Conservation (phyloP, 768 basidiomycete genomes). For the Rhizopogon vulgaris region DNA sequence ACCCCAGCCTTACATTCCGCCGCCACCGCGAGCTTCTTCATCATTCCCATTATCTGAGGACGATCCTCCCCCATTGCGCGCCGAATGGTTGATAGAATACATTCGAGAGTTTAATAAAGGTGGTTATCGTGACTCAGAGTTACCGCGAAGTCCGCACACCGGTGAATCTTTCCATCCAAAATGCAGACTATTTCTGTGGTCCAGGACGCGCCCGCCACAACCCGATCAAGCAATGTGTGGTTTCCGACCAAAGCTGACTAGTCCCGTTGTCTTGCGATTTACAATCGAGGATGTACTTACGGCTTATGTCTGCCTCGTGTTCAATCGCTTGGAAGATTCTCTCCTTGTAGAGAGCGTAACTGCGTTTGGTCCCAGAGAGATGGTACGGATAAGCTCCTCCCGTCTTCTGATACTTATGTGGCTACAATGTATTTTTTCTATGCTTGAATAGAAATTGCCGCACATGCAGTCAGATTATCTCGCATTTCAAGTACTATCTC, state of each 20-base stretch:
- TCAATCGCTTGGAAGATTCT: constrained; percentile 27
- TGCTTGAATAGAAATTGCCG: constrained; percentile 45
- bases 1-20: constrained; percentile 49
- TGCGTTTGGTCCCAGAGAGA: constrained; percentile 72
- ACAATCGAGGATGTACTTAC: constrained; percentile 59
- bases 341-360: constrained; percentile 57
- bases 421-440: neutral
- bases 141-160: neutral
- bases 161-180: constrained; percentile 3
- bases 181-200: constrained; percentile 53
- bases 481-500: constrained; percentile 60
- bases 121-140: constrained; percentile 9
- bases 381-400: constrained; percentile 32
- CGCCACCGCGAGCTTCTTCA: constrained; percentile 29
- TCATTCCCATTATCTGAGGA: constrained; percentile 39
- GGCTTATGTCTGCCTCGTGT: constrained; percentile 52
- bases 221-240: constrained; percentile 2
- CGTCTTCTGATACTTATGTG: constrained; percentile 1
- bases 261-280: constrained; percentile 45
- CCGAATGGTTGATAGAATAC: constrained; percentile 44
- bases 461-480: constrained; percentile 65
- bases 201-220: constrained; percentile 21
- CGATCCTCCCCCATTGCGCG: constrained; percentile 32
- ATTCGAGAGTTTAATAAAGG: constrained; percentile 51
- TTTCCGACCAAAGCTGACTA: constrained; percentile 9